phyloP scores from a whole-genome alignment of 192 early-diverging fungal genomes.

The Mortierella hygrophila region DNA sequence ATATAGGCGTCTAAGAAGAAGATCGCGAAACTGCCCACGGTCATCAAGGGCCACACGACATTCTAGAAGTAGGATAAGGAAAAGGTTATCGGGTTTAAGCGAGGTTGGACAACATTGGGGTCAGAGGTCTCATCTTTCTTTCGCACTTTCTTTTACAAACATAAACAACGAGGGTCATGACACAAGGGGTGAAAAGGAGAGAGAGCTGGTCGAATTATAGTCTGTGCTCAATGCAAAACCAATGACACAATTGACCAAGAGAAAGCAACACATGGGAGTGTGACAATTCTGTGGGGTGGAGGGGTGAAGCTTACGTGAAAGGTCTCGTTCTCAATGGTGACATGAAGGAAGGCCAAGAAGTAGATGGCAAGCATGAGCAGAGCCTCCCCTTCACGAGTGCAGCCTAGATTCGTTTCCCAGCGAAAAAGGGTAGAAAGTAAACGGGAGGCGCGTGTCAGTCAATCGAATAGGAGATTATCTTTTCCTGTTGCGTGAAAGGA shows the following conservation, averaged over 20 bases:
- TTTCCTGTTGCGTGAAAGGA: too few species aligned
- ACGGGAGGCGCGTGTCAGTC: not conserved
- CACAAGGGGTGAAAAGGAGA: not conserved
- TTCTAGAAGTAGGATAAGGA: conserved; percentile 21
- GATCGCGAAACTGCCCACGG: conserved; percentile 35
- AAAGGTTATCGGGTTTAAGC: not conserved
- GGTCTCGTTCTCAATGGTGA: conserved; percentile 50
- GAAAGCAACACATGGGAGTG: not conserved
- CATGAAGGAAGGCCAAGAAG: conserved; percentile 54
- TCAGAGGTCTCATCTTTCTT: not conserved
- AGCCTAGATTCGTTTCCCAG: conserved; percentile 18
- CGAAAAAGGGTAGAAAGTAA: not conserved
- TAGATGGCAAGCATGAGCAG: conserved; percentile 51
- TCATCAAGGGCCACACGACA: conserved; percentile 50
- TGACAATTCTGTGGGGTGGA: not conserved
- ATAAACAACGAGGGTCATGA: not conserved
- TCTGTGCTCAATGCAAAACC: not conserved
- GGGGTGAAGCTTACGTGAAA: conserved; percentile 33
- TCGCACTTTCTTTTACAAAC: not conserved
- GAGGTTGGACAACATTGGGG: not conserved
- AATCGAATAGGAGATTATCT: not conserved
- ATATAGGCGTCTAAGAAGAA: conserved; percentile 47
- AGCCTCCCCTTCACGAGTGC: conserved; percentile 50
- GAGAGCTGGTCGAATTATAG: not conserved
- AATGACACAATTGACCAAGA: not conserved